Percentiles rank a stretch among this genome's conserved stretches.
These are phyloP conservation scores for Aspergillus jensenii DNA, from an alignment of 2,329 filamentous ascomycete species.

Conservation along the genomic window DNA sequence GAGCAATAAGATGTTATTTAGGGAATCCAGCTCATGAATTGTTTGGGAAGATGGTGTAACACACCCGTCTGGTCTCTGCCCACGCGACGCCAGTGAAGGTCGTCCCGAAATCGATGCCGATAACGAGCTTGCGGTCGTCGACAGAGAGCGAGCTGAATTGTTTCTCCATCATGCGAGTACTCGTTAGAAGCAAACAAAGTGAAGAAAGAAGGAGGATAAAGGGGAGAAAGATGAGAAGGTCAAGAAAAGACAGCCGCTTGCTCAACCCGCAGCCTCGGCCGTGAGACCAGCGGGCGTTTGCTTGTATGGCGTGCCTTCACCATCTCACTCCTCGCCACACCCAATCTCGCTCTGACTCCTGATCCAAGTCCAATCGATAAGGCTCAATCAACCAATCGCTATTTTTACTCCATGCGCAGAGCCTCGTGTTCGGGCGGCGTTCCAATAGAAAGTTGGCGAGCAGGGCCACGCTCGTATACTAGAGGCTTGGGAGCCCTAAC, in stretches of 20 bases:
- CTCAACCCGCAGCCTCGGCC: background rate
- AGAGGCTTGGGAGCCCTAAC: background rate
- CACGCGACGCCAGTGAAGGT: constrained; percentile 11
- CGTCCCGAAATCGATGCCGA: constrained; percentile 9
- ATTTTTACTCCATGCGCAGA: background rate
- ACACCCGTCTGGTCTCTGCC: constrained; percentile 9
- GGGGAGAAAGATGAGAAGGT: no score
- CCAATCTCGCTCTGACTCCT: no score
- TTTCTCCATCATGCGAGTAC: constrained; percentile 2
- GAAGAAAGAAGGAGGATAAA: background rate
- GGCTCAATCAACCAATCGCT: background rate
- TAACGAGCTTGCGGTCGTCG: constrained; percentile 9
- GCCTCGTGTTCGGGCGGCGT: background rate
- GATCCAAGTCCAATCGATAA: background rate
- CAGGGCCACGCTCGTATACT: background rate
- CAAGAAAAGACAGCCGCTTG: background rate
- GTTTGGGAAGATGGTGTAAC: background rate
- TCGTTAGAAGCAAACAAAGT: background rate
- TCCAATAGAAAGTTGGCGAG: background rate
- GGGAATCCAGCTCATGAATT: background rate
- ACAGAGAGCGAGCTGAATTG: background rate
- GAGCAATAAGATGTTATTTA: background rate
- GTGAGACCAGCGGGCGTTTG: background rate
- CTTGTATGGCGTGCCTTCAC: no score
- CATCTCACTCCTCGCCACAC: no score